phyloP scores from a whole-genome alignment of 2,329 filamentous ascomycete genomes.

The Pseudogymnoascus sp. region DNA sequence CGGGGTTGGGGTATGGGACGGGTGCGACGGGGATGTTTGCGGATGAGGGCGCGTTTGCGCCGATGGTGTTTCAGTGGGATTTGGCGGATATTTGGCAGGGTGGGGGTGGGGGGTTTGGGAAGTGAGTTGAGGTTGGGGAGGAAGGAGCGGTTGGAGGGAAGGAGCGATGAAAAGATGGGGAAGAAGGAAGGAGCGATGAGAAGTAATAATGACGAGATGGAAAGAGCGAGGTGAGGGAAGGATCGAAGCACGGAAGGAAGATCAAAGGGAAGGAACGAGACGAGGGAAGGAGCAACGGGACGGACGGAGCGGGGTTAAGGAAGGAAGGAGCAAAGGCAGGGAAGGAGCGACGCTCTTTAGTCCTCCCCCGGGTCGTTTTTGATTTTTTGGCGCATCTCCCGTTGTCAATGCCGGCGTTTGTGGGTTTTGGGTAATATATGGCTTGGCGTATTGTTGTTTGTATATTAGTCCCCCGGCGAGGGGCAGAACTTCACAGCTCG shows the following conservation, averaged over 20 bases:
- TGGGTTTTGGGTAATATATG: background rate
- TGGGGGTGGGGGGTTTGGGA: background rate
- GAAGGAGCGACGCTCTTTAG: background rate
- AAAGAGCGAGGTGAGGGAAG: background rate
- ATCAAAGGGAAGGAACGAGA: background rate
- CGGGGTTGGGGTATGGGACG: background rate
- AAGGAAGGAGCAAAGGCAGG: background rate
- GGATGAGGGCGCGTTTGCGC: background rate
- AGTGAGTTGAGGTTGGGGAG: background rate
- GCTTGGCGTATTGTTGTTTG: background rate
- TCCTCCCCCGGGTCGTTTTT: background rate
- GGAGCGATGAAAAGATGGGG: background rate
- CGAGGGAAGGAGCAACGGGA: background rate
- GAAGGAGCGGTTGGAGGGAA: background rate
- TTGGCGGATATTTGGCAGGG: slow-evolving; percentile 8
- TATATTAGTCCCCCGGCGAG: slow-evolving; percentile 1
- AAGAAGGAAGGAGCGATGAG: background rate
- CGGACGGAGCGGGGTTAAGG: background rate
- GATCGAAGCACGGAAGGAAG: background rate
- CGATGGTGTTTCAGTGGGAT: slow-evolving; percentile 7
- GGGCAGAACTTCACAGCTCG: slow-evolving; percentile 1
- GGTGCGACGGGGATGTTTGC: background rate
- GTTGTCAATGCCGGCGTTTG: background rate
- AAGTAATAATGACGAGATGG: background rate
- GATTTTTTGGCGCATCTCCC: background rate